A percentile compares a stretch with the other conserved stretches of the same genome.
phyloP scores from a whole-genome alignment of 2,329 filamentous ascomycete species.

The Alternaria brassicae region DNA sequence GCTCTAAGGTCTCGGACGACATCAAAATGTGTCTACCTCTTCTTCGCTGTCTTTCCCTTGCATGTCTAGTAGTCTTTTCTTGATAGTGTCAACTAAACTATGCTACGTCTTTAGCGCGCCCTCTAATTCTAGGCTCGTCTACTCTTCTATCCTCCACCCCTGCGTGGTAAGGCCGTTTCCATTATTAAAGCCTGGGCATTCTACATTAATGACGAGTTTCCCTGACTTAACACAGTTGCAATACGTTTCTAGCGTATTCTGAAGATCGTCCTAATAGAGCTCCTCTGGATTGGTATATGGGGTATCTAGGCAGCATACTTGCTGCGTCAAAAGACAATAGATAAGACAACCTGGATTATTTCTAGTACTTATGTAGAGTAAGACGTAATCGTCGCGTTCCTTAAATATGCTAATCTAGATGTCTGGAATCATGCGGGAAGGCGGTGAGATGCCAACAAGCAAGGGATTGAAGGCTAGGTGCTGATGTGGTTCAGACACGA shows the following conservation, averaged over 20 bases:
- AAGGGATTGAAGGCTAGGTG: not conserved
- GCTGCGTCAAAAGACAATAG: not conserved
- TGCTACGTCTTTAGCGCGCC: not conserved
- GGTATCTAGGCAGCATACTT: not conserved
- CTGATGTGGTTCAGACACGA: not conserved
- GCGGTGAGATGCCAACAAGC: not conserved
- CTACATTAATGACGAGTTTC: not conserved
- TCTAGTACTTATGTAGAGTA: not conserved
- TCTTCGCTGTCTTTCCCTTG: not conserved
- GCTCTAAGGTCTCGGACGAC: not conserved
- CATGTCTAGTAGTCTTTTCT: not conserved
- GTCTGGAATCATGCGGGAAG: not conserved
- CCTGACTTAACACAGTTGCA: not conserved
- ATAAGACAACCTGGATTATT: not conserved
- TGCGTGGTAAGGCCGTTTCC: not conserved
- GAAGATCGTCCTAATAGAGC: not conserved
- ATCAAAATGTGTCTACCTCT: not conserved
- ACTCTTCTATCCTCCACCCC: not conserved
- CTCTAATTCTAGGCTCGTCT: not conserved
- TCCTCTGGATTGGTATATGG: not conserved
- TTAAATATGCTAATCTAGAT: not conserved
- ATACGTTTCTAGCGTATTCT: too few species aligned
- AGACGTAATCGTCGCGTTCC: not conserved
- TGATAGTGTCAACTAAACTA: not conserved
- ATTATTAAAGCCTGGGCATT: not conserved